Base-by-base conservation (phyloP, 208 protist genomes). In the Trypanosoma lewisi region DNA sequence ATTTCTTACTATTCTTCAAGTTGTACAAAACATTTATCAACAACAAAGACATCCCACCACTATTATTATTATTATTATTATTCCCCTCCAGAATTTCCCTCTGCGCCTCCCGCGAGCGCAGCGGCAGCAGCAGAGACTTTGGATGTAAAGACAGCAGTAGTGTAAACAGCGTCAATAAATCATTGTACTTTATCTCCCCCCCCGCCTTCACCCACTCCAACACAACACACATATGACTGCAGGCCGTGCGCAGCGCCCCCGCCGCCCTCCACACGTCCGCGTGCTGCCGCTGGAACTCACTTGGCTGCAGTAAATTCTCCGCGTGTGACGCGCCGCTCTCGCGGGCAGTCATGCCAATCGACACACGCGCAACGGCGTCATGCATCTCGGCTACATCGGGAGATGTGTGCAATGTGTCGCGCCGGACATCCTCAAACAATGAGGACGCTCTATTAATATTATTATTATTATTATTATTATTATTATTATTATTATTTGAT, bases 121-220 rank as follows among this genome's bases (percentile, higher is more conserved):
- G 78, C 63, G 17, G 12, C 42, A 7, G 64, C 45, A 47, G n/a
- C n/a, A 90, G 70, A 31, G 68, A 34, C 2, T 37, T 60, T 39
- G 75, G 64, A 28, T 56, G 19, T 17, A 90, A 21, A 5, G 82
- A 80, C 23, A 87, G 30, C 11, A 94, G 70, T 0, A 94, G 56
- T 17, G 77, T 76, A 16, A 90, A 53, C 9, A 87, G 50, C 11
- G 73, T 63, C 21, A 85, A 48, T n/a, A 89, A 52, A 9, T 89
- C 75, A 58, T 79, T 75, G 44, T 85, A 71, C 49, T 37, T 54
- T 48, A 93, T 59, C 6, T 45, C 31, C 27, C 67, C 74, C 30
- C 83, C 87, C 4, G 68, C 72, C 61, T 83, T 87, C 36, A 82
- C 77, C 25, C 67, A 70, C 64, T 94, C 83, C 25, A 91, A 49